Evolutionary conservation across 768 basidiomycete species (phyloP), one percentile per base, ranked within the genome.

Genomic region (Exidia glandulosa): DNA sequence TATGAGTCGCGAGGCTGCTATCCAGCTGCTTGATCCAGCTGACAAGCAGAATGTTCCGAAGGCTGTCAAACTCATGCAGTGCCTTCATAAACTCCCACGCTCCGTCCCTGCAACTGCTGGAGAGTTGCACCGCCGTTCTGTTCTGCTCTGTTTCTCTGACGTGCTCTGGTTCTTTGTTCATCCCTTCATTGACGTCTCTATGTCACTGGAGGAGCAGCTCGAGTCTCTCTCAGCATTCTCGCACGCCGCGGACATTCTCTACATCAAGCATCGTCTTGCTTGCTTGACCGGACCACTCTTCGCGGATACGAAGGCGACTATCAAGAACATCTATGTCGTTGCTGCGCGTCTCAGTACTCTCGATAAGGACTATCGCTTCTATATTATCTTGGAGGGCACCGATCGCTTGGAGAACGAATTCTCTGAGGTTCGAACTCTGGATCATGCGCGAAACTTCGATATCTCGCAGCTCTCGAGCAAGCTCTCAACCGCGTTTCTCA

Each of bases 1-100:
- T 23, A 45, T 12, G 41, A 12, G 16, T 5, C 41, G 5, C 10
- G 10, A 45, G 7, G 41, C 7, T 19, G 41, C 41, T 12, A 19
- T 45, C 10, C 5, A 1, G 57, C 66, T 74, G n/a, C 63, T 73
- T 3, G 64, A 64, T 55, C 71, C 70, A 0, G 66, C 66, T 31
- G 69, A 70, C 60, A 59, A 64, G 13, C 72, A 74, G 60, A 66
- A 73, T 61, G 72, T 73, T n/a, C 72, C 72, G 0, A 59, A 65
- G 27, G 70, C 71, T 0, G 65, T 71, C 19, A 63, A 71, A 36
- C 67, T 73, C 3, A 63, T 73, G 9, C 34, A 2, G 33, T 60
- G 29, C 30, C 67, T 41, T 55, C 61, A 6, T 29, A 33, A 1
- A 34, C 66, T 6, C 30, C 54, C 19, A 36, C 59, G 1, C n/a